A percentile compares a stretch with the other conserved stretches of the same genome.
Evolutionary conservation across 2,329 filamentous ascomycete genomes (phyloP).

Genomic region (Didymella pomorum): DNA sequence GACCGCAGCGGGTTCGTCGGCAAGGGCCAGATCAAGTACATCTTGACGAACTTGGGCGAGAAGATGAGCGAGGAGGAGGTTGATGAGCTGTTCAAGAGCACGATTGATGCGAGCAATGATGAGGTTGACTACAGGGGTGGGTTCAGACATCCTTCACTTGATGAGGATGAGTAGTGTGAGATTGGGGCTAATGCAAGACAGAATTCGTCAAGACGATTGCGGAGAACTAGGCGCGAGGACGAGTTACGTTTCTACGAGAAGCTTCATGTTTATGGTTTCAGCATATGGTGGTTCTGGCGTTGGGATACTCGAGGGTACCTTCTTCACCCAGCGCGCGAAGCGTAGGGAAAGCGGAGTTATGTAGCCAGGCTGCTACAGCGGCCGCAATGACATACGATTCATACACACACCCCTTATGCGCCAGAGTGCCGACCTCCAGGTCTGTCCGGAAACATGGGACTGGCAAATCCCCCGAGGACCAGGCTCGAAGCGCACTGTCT

Average conservation of each 20-base stretch:
- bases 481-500: no score
- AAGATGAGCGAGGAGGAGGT: conserved; percentile 99
- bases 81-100: conserved; percentile 92
- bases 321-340: conserved; percentile 1
- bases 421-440: no score
- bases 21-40: conserved; percentile 96
- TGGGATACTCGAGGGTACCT: conserved; percentile 27
- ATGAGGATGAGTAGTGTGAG: no score
- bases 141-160: no score
- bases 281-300: conserved; percentile 45
- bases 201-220: conserved; percentile 52
- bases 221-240: conserved; percentile 42
- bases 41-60: conserved; percentile 96
- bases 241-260: conserved; percentile 20
- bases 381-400: conserved; percentile 21
- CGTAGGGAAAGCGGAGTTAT: conserved; percentile 14
- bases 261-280: conserved; percentile 32
- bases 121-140: conserved; percentile 97
- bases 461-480: no score
- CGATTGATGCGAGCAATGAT: conserved; percentile 92
- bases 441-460: no score
- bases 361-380: conserved; percentile 23
- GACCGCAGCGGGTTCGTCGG: conserved; percentile 98
- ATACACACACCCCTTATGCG: neutral
- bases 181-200: conserved; percentile 34